Conservation (phyloP, 108 stramenopile species). For the Skeletonema marinoi region DNA sequence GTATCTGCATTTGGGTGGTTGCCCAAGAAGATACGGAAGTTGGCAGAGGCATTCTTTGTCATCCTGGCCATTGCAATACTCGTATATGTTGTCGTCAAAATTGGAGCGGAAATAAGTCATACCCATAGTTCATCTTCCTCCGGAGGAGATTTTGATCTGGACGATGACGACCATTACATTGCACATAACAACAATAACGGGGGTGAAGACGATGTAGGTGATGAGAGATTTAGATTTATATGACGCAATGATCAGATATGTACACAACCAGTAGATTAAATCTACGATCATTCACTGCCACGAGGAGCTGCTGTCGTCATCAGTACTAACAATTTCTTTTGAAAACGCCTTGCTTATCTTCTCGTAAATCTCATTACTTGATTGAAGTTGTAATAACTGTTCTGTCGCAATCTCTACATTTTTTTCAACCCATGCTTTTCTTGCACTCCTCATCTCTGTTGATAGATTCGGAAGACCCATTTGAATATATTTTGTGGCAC, state of each 20-base stretch:
- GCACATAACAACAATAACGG: neutral
- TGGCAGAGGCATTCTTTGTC: slow-evolving; percentile 30
- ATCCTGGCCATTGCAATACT: slow-evolving; percentile 9
- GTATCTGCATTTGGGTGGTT: slow-evolving; percentile 39
- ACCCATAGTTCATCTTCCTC: neutral
- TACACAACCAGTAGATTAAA: too few species aligned
- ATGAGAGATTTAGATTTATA: slow-evolving; percentile 1
- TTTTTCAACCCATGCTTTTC: slow-evolving; percentile 22
- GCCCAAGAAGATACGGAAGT: slow-evolving; percentile 35
- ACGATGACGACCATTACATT: slow-evolving; percentile 13
- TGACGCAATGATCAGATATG: neutral
- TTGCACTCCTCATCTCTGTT: slow-evolving; percentile 6
- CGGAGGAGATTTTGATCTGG: neutral
- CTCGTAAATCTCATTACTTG: neutral
- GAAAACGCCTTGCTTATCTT: neutral
- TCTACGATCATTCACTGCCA: neutral
- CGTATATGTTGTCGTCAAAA: slow-evolving; percentile 31
- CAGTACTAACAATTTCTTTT: neutral
- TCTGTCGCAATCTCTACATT: neutral
- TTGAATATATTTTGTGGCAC: slow-evolving; percentile 60
- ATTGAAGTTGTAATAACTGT: neutral
- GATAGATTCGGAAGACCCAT: slow-evolving; percentile 58
- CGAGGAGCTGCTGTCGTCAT: neutral
- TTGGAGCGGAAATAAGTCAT: slow-evolving; percentile 15
- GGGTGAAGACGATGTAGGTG: neutral